Evolutionary conservation across 345 rosid species (phyloP).

Genomic region (Eucalyptus camaldulensis): DNA sequence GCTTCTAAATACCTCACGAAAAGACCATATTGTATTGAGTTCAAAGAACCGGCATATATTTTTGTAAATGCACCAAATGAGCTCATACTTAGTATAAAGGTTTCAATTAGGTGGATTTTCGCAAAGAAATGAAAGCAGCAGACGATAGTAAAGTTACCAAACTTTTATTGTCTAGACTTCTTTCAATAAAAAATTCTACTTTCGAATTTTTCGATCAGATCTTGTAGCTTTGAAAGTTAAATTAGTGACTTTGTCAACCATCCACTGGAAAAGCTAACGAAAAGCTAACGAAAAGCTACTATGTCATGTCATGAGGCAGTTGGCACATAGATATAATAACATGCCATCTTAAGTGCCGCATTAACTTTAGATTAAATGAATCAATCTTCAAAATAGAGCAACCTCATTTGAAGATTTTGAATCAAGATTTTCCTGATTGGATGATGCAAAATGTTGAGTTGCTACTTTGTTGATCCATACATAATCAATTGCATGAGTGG

Average conservation of each 20-base stretch:
- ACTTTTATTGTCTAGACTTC: neutral
- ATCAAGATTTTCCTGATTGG: neutral
- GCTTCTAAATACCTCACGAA: constrained; percentile 45
- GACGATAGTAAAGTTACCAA: neutral
- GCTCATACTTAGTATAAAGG: neutral
- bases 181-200: neutral
- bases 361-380: neutral
- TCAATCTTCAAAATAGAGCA: neutral
- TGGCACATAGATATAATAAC: neutral
- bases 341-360: neutral
- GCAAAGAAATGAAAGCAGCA: neutral
- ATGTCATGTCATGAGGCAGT: neutral
- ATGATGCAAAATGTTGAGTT: neutral
- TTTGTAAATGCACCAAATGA: neutral
- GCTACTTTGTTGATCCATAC: neutral
- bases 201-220: neutral
- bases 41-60: neutral
- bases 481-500: neutral
- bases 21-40: neutral
- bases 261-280: neutral
- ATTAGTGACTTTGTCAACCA: neutral
- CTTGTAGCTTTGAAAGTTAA: neutral
- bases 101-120: neutral
- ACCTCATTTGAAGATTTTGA: neutral
- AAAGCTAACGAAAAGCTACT: neutral